Evolutionary conservation across 768 basidiomycete genomes (phyloP).

Genomic region (Clathrus columnatus): DNA sequence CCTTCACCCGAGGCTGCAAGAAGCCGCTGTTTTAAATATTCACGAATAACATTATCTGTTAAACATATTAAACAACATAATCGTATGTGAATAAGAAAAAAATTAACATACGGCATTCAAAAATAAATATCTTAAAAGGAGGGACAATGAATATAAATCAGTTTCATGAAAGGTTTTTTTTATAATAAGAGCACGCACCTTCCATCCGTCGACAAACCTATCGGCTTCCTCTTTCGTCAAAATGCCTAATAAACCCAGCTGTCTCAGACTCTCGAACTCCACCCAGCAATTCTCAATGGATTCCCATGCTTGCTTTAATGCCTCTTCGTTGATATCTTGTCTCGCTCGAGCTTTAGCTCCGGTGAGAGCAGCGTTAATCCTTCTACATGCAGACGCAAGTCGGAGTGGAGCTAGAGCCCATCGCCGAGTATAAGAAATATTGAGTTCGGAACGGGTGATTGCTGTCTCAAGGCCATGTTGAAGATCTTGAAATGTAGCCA

Average conservation of each 20-base stretch:
- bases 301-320: slow-evolving; percentile 77
- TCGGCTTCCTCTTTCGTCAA: slow-evolving; percentile 45
- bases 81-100: background rate
- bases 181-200: slow-evolving; percentile 39
- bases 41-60: slow-evolving; percentile 77
- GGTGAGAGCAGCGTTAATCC: slow-evolving; percentile 70
- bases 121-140: slow-evolving; percentile 65
- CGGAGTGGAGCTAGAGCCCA: slow-evolving; percentile 64
- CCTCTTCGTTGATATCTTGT: slow-evolving; percentile 50
- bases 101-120: slow-evolving; percentile 67
- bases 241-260: slow-evolving; percentile 25
- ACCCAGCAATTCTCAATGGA: slow-evolving; percentile 76
- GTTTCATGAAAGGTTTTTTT: background rate
- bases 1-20: slow-evolving; percentile 20
- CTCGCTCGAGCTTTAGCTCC: slow-evolving; percentile 63
- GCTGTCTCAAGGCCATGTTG: slow-evolving; percentile 30
- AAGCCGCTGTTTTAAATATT: slow-evolving; percentile 61
- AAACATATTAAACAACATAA: slow-evolving; percentile 10
- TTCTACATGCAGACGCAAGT: slow-evolving; percentile 68
- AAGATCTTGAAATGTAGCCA: slow-evolving; percentile 60
- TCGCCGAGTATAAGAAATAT: slow-evolving; percentile 47
- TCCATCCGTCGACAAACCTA: slow-evolving; percentile 78
- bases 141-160: background rate
- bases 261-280: slow-evolving; percentile 63
- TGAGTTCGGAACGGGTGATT: slow-evolving; percentile 29